phyloP scores from a whole-genome alignment of 2,329 filamentous ascomycete genomes.

The Penicillium sp. region DNA sequence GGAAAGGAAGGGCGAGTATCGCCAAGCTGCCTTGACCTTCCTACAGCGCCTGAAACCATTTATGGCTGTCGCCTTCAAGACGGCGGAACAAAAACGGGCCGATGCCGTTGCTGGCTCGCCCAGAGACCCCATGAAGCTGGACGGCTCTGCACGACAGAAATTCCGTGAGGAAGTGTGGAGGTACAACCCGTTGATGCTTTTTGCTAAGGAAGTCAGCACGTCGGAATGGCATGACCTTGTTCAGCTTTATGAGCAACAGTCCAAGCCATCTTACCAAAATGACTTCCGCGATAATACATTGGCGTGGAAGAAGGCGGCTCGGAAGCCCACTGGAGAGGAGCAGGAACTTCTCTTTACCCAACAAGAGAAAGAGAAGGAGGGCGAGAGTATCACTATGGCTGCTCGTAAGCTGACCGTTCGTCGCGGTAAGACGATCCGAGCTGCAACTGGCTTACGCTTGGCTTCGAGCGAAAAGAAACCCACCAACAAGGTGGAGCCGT shows the following conservation, averaged over 20 bases:
- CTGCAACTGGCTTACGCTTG: constrained; percentile 49
- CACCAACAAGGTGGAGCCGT: constrained; percentile 71
- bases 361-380: constrained; percentile 85
- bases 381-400: constrained; percentile 66
- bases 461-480: constrained; percentile 57
- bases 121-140: constrained; percentile 62
- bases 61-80: constrained; percentile 78
- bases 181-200: constrained; percentile 85
- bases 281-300: constrained; percentile 78
- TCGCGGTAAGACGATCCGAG: constrained; percentile 74
- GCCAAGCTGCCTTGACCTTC: constrained; percentile 74
- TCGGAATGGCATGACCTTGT: constrained; percentile 80
- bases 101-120: constrained; percentile 57
- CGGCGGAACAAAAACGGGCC: constrained; percentile 71
- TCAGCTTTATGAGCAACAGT: constrained; percentile 77
- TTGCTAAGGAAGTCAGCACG: constrained; percentile 80
- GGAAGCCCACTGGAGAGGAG: constrained; percentile 76
- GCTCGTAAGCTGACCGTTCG: constrained; percentile 93
- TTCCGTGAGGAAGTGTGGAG: constrained; percentile 79
- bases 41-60: constrained; percentile 79
- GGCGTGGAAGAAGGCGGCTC: constrained; percentile 78
- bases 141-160: constrained; percentile 70
- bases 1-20: constrained; percentile 91
- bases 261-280: constrained; percentile 74
- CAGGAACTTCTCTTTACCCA: constrained; percentile 84